Evolutionary conservation across 2,329 filamentous ascomycete species (phyloP).

Genomic region (Curvularia sp.): DNA sequence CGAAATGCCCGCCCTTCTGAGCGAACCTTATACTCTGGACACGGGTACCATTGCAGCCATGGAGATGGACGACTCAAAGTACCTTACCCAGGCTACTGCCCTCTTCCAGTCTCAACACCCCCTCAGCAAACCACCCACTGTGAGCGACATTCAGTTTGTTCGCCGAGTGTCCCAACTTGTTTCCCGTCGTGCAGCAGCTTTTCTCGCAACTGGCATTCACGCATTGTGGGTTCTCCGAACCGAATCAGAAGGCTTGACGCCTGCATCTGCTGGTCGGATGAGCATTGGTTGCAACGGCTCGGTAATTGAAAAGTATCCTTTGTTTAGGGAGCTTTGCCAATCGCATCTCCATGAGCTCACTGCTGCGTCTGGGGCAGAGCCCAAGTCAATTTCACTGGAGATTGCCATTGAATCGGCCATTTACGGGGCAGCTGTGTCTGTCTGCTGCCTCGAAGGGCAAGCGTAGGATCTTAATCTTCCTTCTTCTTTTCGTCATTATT

Average conservation of each 20-base stretch:
- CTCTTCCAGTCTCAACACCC: slow-evolving; percentile 61
- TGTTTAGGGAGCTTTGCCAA: slow-evolving; percentile 69
- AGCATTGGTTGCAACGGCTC: slow-evolving; percentile 78
- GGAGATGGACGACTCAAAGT: slow-evolving; percentile 56
- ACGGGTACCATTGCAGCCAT: slow-evolving; percentile 65
- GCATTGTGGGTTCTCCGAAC: slow-evolving; percentile 66
- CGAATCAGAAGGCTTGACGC: slow-evolving; percentile 54
- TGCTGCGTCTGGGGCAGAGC: slow-evolving; percentile 48
- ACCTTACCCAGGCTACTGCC: slow-evolving; percentile 50
- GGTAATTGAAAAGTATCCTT: slow-evolving; percentile 79
- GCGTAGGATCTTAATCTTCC: slow-evolving; percentile 1
- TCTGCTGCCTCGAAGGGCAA: slow-evolving; percentile 48
- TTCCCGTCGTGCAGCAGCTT: slow-evolving; percentile 65
- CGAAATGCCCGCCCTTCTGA: slow-evolving; percentile 61
- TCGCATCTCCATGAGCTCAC: slow-evolving; percentile 66
- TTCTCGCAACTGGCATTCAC: slow-evolving; percentile 68
- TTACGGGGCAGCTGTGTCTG: slow-evolving; percentile 75
- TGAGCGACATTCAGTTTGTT: slow-evolving; percentile 63
- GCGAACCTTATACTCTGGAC: slow-evolving; percentile 65
- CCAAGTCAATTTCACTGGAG: slow-evolving; percentile 65
- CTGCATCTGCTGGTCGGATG: slow-evolving; percentile 47
- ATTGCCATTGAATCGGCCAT: slow-evolving; percentile 77
- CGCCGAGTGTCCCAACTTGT: slow-evolving; percentile 61
- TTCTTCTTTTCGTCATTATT: slow-evolving; percentile 15
- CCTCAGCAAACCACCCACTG: slow-evolving; percentile 53